Base-by-base conservation (phyloP, 2,329 filamentous ascomycete species). In the Lojkania enalia region DNA sequence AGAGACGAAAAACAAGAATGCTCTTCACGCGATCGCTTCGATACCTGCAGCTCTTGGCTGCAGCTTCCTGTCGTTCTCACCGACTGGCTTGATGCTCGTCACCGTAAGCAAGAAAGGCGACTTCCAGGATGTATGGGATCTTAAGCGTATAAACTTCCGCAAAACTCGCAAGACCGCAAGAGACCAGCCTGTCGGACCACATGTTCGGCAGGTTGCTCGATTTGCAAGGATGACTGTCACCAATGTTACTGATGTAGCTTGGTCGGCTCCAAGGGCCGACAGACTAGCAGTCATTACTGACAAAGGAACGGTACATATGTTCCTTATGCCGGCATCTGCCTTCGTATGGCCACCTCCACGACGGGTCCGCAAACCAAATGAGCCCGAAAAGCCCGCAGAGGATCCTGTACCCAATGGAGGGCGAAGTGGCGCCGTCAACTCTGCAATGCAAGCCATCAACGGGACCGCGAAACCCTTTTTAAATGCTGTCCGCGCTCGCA, bases 171-270 rank as follows among this genome's bases (percentile, higher is more conserved):
- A 57, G 46, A 63, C 63, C 3, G 42, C 48, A 5, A 45, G 66
- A 35, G 63, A 67, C 27, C 58, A 64, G 38, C 50, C 57, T 12
- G 46, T 53, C 0, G 72, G 72, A 5, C 73, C 72, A 3, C 68
- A 74, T 46, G 88, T 96, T 21, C 85, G 90, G 36, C 89, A 96
- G 66, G 79, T 96, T 48, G 89, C 90, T 5, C 84, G 91, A 48
- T 96, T 95, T 63, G 88, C 89, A 15, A 85, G 94, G 30, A 87
- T 96, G 81, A 97, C 92, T 2, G 87, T 92, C 37, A 90, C 94
- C 2, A 87, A 88, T 42, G 89, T 97, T 43, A 82, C 96, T 16
- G 92, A 96, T 61, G 88, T 96, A 31, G 83, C 85, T 2, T 99
- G 94, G 94, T 86, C 87, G 1, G 80, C 82, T 42, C 88, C 88